Evolutionary conservation across 441 rosid species (phyloP).

Genomic region (Brassica hybrid): DNA sequence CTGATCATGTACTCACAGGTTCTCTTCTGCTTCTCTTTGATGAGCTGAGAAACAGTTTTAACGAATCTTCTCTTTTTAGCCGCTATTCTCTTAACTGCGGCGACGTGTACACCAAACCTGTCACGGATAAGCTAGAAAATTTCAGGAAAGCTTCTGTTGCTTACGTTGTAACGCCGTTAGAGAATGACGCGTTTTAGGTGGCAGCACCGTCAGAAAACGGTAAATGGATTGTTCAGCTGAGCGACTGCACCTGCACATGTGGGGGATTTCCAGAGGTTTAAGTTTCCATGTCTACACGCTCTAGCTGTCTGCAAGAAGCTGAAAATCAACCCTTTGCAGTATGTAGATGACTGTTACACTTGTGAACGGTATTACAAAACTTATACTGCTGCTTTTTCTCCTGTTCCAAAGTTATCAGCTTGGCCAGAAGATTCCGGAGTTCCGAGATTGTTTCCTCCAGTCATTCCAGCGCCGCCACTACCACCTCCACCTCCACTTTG

Average conservation of each 20-base stretch:
- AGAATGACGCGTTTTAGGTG: background rate
- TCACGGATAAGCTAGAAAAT: background rate
- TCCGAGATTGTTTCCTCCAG: background rate
- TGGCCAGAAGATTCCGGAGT: background rate
- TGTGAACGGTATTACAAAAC: background rate
- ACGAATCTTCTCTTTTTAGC: background rate
- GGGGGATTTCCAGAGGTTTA: background rate
- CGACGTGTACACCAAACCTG: background rate
- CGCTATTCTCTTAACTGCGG: background rate
- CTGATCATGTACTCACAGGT: background rate
- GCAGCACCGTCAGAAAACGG: background rate
- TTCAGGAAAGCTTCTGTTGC: background rate
- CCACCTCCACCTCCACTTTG: background rate
- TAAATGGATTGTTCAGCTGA: background rate
- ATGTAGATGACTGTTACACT: background rate
- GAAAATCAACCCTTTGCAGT: background rate
- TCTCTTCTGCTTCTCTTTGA: slow-evolving; percentile 4
- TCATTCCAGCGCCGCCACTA: too few species aligned
- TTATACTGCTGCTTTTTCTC: background rate
- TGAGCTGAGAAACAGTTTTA: background rate
- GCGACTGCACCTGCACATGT: background rate
- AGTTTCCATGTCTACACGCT: background rate
- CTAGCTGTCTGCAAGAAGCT: background rate
- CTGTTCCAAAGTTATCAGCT: background rate
- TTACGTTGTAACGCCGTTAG: background rate